phyloP scores from a whole-genome alignment of 345 rosid species.

The Boechera retrofracta region DNA sequence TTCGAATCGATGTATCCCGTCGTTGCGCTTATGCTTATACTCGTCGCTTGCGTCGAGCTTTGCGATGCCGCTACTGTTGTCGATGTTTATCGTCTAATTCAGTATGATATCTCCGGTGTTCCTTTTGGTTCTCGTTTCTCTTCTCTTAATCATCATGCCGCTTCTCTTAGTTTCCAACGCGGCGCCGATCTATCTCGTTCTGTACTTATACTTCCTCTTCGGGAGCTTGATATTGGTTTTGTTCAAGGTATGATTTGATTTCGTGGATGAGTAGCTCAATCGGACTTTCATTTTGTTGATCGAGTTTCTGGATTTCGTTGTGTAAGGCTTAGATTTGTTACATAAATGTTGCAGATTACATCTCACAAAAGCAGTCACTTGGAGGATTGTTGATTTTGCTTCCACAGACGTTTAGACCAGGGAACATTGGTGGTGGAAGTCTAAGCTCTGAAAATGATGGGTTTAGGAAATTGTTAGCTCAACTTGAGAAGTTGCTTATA shows the following conservation, averaged over 20 bases:
- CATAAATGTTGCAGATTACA: slow-evolving; percentile 58
- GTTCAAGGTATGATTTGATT: slow-evolving; percentile 58
- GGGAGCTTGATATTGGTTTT: slow-evolving; percentile 65
- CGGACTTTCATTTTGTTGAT: not conserved
- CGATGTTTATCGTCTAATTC: slow-evolving; percentile 96
- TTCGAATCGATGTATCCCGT: slow-evolving; percentile 75
- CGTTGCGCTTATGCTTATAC: slow-evolving; percentile 67
- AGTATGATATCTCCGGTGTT: slow-evolving; percentile 88
- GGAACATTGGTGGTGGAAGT: slow-evolving; percentile 43
- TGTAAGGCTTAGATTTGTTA: not conserved
- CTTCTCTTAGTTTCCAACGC: slow-evolving; percentile 72
- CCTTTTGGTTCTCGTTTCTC: slow-evolving; percentile 96
- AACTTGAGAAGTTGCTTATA: slow-evolving; percentile 76
- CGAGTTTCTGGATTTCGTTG: not conserved
- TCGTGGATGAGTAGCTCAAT: slow-evolving; percentile 2
- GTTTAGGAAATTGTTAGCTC: slow-evolving; percentile 53
- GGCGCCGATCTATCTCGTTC: slow-evolving; percentile 92
- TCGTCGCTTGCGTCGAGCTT: slow-evolving; percentile 90
- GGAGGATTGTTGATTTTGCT: slow-evolving; percentile 92
- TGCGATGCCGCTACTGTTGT: slow-evolving; percentile 95
- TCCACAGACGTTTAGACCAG: slow-evolving; percentile 67
- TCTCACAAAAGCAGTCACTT: slow-evolving; percentile 66
- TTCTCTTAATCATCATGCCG: slow-evolving; percentile 85
- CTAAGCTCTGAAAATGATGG: slow-evolving; percentile 47
- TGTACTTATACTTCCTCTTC: slow-evolving; percentile 83